Evolutionary conservation across 768 basidiomycete genomes (phyloP), one percentile per base, ranked within the genome.

Genomic region (Rhodosporidiobolus odoratus): DNA sequence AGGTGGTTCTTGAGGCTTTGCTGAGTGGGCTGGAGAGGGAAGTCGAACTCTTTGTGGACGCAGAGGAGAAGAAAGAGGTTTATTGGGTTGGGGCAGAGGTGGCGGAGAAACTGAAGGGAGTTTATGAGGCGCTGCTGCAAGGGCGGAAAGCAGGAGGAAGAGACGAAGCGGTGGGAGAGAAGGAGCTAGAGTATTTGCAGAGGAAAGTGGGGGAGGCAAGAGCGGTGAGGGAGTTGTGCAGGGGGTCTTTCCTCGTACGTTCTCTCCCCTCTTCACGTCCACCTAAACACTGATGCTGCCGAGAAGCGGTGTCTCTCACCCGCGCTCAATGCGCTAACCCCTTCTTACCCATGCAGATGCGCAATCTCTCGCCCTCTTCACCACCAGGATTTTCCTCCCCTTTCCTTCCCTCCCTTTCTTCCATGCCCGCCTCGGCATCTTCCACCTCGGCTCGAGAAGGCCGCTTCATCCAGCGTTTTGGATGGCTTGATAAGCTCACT

Each of bases 1-100:
- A 60, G 17, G 35, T 65, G 16, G 50, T 61, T 23, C 57, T 74
- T 54, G 69, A 74, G 23, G 66, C 43, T 32, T 35, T 71, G 4
- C 13, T 64, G 21, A 58, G 43, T n/a, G 69, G 66, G 30, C 68
- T 71, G 30, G 73, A 74, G 21, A 35, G 2, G 12, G 19, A 4
- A 0, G 57, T 74, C 35, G 59, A 50, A 23, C 40, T 74, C 34
- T 68, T 58, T 13, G 41, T 1, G 13, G 38, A 7, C 1, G 30
- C 10, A 0, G 62, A 67, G 9, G 73, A 58, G 21, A 38, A 34
- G 40, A 7, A 2, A 13, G 21, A 57, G 38, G 73, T 52, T 23
- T 74, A 68, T 68, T 70, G 54, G 58, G 65, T 70, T 2, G 56
- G 37, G 6, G 54, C 25, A 23, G 6, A 35, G 25, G 15, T 70